These are phyloP conservation scores for Pythium rhizo-oryzae DNA, from an alignment of 352 stramenopile species.

Conservation along the genomic window DNA sequence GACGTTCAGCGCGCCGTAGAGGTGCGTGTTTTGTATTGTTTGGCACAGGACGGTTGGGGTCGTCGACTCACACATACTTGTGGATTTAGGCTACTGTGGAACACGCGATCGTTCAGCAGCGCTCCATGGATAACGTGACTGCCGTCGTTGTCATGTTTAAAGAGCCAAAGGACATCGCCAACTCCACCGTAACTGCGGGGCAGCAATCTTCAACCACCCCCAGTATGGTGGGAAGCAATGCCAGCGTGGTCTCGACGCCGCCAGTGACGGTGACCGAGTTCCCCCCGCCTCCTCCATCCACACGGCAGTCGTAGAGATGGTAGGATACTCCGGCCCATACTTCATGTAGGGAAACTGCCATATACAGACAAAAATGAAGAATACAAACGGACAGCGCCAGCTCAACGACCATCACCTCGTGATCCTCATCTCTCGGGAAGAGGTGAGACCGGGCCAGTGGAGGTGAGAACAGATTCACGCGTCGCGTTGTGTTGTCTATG, in stretches of 20 bases:
- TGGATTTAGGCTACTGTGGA: slow-evolving; percentile 62
- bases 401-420: background rate
- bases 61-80: no score
- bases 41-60: background rate
- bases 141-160: slow-evolving; percentile 87
- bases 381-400: background rate
- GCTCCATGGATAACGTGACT: slow-evolving; percentile 88
- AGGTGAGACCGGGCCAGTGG: background rate
- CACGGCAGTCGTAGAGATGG: background rate
- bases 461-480: background rate
- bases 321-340: no score
- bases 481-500: background rate
- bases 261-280: slow-evolving; percentile 22
- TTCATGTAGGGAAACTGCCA: background rate
- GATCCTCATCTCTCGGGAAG: background rate
- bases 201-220: slow-evolving; percentile 1
- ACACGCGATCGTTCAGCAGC: slow-evolving; percentile 80
- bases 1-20: slow-evolving; percentile 83
- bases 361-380: background rate
- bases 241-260: slow-evolving; percentile 12
- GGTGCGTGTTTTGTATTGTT: slow-evolving; percentile 32
- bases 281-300: slow-evolving; percentile 3
- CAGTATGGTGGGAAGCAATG: slow-evolving; percentile 10
- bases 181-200: background rate
- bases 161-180: slow-evolving; percentile 50